Evolutionary conservation across 2,329 filamentous ascomycete species (phyloP).

Genomic region (Metarhizium brunneum): DNA sequence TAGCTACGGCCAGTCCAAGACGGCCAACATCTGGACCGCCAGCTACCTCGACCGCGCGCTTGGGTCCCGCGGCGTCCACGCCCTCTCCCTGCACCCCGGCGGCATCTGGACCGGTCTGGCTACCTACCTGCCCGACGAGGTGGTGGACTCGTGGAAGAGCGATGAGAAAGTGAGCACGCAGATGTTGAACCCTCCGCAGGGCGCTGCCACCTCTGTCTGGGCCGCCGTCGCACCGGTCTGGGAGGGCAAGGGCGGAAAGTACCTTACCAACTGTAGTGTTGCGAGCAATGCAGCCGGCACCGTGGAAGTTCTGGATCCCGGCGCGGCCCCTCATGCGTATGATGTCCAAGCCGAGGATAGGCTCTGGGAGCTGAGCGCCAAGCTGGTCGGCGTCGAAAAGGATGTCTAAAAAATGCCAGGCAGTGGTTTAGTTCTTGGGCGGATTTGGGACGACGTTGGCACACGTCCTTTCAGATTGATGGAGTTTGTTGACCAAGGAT

Average conservation of each 20-base stretch:
- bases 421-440: too few relatives aligned
- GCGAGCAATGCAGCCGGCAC: constrained; percentile 8
- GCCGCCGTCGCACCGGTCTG: constrained; percentile 31
- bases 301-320: background rate
- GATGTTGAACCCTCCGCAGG: constrained; percentile 21
- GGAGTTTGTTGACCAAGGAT: too few relatives aligned
- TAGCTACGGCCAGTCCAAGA: constrained; percentile 38
- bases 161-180: background rate
- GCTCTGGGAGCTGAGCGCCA: constrained; percentile 26
- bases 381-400: constrained; percentile 4
- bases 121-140: background rate
- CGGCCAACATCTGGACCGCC: constrained; percentile 39
- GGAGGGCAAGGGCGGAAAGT: constrained; percentile 37
- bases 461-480: too few relatives aligned
- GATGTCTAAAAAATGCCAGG: background rate
- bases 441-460: too few relatives aligned
- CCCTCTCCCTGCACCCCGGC: constrained; percentile 27
- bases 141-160: constrained; percentile 2
- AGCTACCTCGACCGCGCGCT: constrained; percentile 40
- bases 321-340: constrained; percentile 20
- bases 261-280: constrained; percentile 32
- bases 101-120: background rate
- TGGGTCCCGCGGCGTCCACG: constrained; percentile 31
- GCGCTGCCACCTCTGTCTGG: constrained; percentile 37
- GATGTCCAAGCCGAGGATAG: constrained; percentile 26